A percentile compares a stretch with the other conserved stretches of the same genome.
phyloP scores from a whole-genome alignment of 345 rosid genomes.

The Syzygium aromaticum region DNA sequence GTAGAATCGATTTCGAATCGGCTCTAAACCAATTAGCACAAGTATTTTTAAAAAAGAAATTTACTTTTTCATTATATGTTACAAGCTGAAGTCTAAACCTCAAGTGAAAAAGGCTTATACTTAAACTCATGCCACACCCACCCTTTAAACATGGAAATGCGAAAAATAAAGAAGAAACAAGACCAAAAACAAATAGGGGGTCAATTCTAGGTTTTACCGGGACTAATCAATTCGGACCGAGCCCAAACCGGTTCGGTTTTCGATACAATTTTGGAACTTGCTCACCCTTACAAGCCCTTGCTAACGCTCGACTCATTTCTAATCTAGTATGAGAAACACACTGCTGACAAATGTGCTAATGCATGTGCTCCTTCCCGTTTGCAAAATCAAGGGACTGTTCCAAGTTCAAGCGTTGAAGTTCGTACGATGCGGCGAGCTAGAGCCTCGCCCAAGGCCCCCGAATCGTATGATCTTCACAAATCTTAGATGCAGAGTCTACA shows the following conservation, averaged over 20 bases:
- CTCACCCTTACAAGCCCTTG: neutral
- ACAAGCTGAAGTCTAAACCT: neutral
- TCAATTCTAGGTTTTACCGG: neutral
- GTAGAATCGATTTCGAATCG: neutral
- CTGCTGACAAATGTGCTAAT: neutral
- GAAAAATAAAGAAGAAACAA: neutral
- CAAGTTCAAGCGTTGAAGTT: neutral
- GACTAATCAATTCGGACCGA: neutral
- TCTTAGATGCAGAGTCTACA: neutral
- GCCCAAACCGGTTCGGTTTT: neutral
- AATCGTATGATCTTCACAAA: neutral
- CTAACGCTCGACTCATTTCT: neutral
- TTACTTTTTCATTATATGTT: neutral
- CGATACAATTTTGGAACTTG: neutral
- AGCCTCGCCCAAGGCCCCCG: no score
- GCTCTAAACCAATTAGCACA: neutral
- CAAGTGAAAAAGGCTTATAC: neutral
- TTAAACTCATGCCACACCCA: neutral
- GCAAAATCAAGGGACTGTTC: neutral
- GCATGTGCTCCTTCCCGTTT: neutral
- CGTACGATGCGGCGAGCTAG: no score
- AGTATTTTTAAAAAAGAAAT: no score
- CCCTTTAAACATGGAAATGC: neutral
- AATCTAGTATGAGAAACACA: neutral
- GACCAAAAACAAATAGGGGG: neutral